A percentile compares a stretch with the other conserved stretches of the same genome.
Evolutionary conservation across 768 basidiomycete species (phyloP).

Genomic region (Suillus sp.): DNA sequence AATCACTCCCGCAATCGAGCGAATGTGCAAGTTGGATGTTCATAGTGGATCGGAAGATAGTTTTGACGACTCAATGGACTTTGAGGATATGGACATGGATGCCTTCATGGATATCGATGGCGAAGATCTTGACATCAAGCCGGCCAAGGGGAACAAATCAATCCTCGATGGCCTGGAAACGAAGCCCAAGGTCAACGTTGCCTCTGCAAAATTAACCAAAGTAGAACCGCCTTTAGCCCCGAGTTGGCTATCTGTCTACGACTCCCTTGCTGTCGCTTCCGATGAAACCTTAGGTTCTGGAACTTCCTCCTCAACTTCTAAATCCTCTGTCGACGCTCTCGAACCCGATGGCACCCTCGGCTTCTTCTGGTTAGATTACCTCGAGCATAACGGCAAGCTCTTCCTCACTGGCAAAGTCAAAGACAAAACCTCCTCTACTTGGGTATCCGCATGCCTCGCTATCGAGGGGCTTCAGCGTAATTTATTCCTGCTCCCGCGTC

Average conservation of each 20-base stretch:
- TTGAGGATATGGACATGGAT: constrained; percentile 57
- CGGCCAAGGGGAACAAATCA: constrained; percentile 29
- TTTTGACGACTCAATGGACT: constrained; percentile 41
- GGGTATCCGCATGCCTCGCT: constrained; percentile 85
- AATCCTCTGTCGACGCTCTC: constrained; percentile 55
- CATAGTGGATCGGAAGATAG: constrained; percentile 51
- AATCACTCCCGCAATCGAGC: constrained; percentile 58
- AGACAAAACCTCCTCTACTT: constrained; percentile 64
- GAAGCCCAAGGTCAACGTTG: constrained; percentile 16
- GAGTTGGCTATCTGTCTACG: constrained; percentile 75
- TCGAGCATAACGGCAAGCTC: constrained; percentile 82
- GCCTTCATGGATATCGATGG: constrained; percentile 62
- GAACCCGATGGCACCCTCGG: constrained; percentile 83
- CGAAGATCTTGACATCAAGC: constrained; percentile 45
- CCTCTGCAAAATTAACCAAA: constrained; percentile 34
- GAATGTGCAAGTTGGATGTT: constrained; percentile 61
- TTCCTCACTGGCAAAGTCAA: constrained; percentile 92
- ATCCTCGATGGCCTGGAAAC: constrained; percentile 13
- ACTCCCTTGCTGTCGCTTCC: constrained; percentile 62
- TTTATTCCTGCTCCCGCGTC: constrained; percentile 83
- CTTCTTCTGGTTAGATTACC: constrained; percentile 97
- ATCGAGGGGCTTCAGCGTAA: constrained; percentile 88
- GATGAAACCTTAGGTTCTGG: constrained; percentile 59
- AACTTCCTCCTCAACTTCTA: constrained; percentile 39
- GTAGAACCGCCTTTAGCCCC: constrained; percentile 52